Evolutionary conservation across 768 basidiomycete genomes (phyloP), one percentile per base, ranked within the genome.

Genomic region (Russula compacta): DNA sequence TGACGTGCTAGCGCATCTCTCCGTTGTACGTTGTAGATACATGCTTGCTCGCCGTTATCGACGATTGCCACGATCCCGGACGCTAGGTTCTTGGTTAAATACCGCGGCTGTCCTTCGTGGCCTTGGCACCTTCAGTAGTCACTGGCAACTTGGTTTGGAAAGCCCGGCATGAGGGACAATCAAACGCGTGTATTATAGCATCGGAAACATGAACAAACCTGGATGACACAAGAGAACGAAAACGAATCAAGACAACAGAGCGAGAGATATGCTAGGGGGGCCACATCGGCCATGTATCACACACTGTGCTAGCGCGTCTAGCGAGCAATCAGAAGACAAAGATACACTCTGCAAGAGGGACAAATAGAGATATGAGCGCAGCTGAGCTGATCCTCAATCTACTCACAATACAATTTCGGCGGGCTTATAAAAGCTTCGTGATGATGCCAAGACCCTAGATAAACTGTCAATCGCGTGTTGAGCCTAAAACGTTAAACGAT

Each of bases 381-480:
- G 75, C 61, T 79, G 81, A 66, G 86, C 81, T 1, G 86, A 64
- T 24, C 24, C 17, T 36, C 11, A 10, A 4, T 24, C 11, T 29
- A 35, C 50, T 42, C 21, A 44, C 58, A 43, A 47, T 47, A 35
- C 33, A 35, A 47, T 10, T 32, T 32, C 42, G 0, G 35, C 0
- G 38, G 3, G 7, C 29, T 81, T 67, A 86, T 66, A 87, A 64
- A 65, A 90, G 68, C 61, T 78, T 79, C 1, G 88, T 90, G 67
- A 91, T 82, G 12, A 89, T 86, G 10, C 88, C 88, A 59, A 91
- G 79, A 15, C 88, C 88, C 88, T 91, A 53, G 4, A 35, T 61
- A 56, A 29, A 49, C 6, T 32, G 48, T 59, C 53, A 42, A 50
- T 48, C 50, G 21, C 11, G 32, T 24, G n/a, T 19, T 56, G 39